A percentile compares a stretch with the other conserved stretches of the same genome.
phyloP scores from a whole-genome alignment of 2,329 filamentous ascomycete species.

The Calonectria naviculata region DNA sequence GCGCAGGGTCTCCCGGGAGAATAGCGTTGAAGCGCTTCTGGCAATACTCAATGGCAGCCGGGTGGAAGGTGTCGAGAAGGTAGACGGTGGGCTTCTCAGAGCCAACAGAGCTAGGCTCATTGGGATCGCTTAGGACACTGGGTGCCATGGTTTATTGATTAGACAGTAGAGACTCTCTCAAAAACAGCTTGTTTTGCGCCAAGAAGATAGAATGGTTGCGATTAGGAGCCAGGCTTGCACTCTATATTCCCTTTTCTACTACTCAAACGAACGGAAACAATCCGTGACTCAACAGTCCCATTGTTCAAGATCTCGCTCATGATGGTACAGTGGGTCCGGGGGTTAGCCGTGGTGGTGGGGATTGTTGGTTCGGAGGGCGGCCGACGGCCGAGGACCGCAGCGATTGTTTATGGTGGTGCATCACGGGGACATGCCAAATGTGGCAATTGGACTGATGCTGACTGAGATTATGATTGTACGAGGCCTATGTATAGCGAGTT shows the following conservation, averaged over 20 bases:
- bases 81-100: conserved; percentile 50
- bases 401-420: too few relatives aligned
- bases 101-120: neutral
- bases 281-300: neutral
- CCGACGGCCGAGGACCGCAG: neutral
- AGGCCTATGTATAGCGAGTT: too few relatives aligned
- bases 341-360: neutral
- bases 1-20: conserved; percentile 45
- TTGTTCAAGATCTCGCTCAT: neutral
- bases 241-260: neutral
- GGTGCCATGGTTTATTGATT: neutral
- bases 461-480: too few relatives aligned
- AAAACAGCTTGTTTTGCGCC: neutral
- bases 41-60: conserved; percentile 46
- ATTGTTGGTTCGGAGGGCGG: neutral
- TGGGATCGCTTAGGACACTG: neutral
- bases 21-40: conserved; percentile 53
- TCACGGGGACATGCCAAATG: too few relatives aligned
- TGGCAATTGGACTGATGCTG: neutral
- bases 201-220: neutral
- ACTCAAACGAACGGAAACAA: neutral
- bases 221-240: neutral
- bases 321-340: neutral
- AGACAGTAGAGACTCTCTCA: too few relatives aligned
- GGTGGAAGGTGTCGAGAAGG: conserved; percentile 52